A percentile compares a stretch with the other conserved stretches of the same genome.
Conservation (phyloP, 306 rosid genomes). For the Astragalus glycyphyllos region DNA sequence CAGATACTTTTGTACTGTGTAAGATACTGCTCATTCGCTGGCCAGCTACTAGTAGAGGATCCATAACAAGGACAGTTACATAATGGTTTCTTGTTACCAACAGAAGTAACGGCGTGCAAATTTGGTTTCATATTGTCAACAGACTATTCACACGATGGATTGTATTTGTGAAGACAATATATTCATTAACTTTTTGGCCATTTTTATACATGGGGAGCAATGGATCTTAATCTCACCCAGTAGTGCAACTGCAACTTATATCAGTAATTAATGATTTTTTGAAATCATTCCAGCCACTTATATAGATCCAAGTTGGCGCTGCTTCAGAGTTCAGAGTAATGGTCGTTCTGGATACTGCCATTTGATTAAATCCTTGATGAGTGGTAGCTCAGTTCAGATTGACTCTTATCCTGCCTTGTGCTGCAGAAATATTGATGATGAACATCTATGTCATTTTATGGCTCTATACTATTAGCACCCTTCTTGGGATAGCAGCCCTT, state of each 20-base stretch:
- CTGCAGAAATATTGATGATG: conserved; percentile 11
- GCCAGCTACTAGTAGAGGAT: conserved; percentile 28
- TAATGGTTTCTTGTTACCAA: conserved; percentile 36
- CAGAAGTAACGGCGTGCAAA: conserved; percentile 23
- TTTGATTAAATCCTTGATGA: conserved; percentile 32
- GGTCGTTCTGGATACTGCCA: conserved; percentile 18
- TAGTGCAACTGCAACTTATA: conserved; percentile 14
- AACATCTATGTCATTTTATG: conserved; percentile 25
- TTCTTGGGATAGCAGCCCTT: conserved; percentile 14
- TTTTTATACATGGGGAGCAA: conserved; percentile 20
- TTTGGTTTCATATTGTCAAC: conserved; percentile 29
- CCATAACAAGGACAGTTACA: conserved; percentile 1
- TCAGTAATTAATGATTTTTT: conserved; percentile 30
- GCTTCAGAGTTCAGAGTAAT: conserved; percentile 30
- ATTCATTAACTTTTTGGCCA: conserved; percentile 16
- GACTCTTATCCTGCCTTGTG: conserved; percentile 23
- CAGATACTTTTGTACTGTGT: conserved; percentile 18
- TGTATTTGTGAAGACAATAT: conserved; percentile 29
- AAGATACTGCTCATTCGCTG: conserved; percentile 31
- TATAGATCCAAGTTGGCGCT: conserved; percentile 16
- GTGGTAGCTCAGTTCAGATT: conserved; percentile 31
- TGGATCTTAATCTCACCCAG: conserved; percentile 23
- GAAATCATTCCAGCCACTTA: conserved; percentile 16
- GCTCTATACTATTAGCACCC: conserved; percentile 28
- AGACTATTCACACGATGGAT: conserved; percentile 30